Evolutionary conservation across 2,329 filamentous ascomycete species (phyloP).

Genomic region (Neurospora sp.): DNA sequence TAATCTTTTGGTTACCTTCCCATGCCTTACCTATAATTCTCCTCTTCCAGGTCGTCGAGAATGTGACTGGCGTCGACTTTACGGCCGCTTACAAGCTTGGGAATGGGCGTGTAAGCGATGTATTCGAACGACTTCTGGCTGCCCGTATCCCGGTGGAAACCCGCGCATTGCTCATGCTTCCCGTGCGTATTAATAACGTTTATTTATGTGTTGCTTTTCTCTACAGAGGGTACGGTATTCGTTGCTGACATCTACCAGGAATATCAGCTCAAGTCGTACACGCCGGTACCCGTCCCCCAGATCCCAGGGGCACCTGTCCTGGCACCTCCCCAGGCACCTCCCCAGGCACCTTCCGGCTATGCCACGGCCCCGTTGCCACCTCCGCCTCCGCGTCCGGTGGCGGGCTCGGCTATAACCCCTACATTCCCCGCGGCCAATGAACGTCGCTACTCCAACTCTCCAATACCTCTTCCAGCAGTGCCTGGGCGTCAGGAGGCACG

Average conservation of each 20-base stretch:
- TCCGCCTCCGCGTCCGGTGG: background rate
- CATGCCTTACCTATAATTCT: background rate
- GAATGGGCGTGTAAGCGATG: slow-evolving; percentile 9
- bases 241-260: background rate
- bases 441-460: slow-evolving; percentile 5
- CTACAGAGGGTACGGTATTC: background rate
- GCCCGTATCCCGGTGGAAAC: slow-evolving; percentile 3
- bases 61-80: slow-evolving; percentile 7
- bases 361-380: background rate
- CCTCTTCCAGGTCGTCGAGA: slow-evolving; percentile 5
- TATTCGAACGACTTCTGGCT: slow-evolving; percentile 8
- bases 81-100: slow-evolving; percentile 5
- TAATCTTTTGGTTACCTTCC: background rate
- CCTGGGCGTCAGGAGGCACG: background rate
- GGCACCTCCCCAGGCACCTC: background rate
- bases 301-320: background rate
- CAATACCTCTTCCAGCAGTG: slow-evolving; percentile 5
- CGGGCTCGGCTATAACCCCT: background rate
- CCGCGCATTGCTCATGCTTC: background rate
- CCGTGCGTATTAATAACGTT: slow-evolving; percentile 4
- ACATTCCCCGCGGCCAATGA: background rate
- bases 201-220: background rate
- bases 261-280: background rate
- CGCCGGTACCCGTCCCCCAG: background rate
- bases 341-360: background rate